These are phyloP conservation scores for Mucor irregularis DNA, from an alignment of 371 early-diverging fungal genomes.

Conservation along the genomic window DNA sequence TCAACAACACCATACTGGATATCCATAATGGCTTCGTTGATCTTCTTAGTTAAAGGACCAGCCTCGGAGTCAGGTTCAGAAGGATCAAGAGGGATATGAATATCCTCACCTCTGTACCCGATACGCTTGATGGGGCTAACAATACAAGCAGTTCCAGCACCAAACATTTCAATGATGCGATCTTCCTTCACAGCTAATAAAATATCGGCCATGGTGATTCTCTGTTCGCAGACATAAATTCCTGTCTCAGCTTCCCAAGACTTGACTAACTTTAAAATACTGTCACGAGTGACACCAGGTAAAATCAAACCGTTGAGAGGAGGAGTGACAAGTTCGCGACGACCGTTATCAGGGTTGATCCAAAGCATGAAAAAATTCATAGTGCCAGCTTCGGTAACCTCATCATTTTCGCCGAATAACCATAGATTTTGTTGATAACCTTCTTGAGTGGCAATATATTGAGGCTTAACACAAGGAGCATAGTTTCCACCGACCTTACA, in stretches of 20 bases:
- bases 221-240: slow-evolving; percentile 81
- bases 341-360: slow-evolving; percentile 67
- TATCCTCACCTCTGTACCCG: slow-evolving; percentile 59
- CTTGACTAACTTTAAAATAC: slow-evolving; percentile 74
- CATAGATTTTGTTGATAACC: slow-evolving; percentile 92
- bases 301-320: slow-evolving; percentile 91
- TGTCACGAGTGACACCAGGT: slow-evolving; percentile 92
- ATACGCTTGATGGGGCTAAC: slow-evolving; percentile 87
- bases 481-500: slow-evolving; percentile 88
- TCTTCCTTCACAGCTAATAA: slow-evolving; percentile 69
- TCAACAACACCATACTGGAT: slow-evolving; percentile 88
- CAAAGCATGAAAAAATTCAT: slow-evolving; percentile 92
- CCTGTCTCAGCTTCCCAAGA: slow-evolving; percentile 66
- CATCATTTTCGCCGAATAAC: slow-evolving; percentile 80
- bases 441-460: slow-evolving; percentile 73
- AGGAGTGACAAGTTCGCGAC: slow-evolving; percentile 86
- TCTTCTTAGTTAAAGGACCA: slow-evolving; percentile 77
- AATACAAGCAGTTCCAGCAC: slow-evolving; percentile 92
- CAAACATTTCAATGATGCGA: slow-evolving; percentile 77
- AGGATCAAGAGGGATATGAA: slow-evolving; percentile 82
- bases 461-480: slow-evolving; percentile 72
- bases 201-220: slow-evolving; percentile 78
- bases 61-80: slow-evolving; percentile 70
- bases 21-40: slow-evolving; percentile 81
- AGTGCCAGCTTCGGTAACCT: slow-evolving; percentile 91